Evolutionary conservation across 2,329 filamentous ascomycete species (phyloP).

Genomic region (Metarhizium anisopliae): DNA sequence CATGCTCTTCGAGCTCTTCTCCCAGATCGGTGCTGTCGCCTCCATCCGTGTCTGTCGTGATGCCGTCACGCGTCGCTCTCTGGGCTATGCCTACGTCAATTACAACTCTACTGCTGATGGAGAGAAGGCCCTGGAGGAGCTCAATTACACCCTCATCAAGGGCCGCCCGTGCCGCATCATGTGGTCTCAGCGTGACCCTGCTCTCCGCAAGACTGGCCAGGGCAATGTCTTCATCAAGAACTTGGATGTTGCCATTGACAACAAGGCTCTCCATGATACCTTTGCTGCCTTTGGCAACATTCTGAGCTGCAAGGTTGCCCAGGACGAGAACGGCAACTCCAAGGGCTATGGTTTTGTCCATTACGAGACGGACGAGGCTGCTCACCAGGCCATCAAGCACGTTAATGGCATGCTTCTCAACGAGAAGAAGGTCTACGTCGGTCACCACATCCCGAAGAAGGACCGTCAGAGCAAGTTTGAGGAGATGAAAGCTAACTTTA

Average conservation of each 20-base stretch:
- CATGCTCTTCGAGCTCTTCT: slow-evolving; percentile 99
- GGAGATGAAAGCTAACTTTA: slow-evolving; percentile 99
- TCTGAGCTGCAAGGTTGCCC: slow-evolving; percentile 97
- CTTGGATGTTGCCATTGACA: slow-evolving; percentile 95
- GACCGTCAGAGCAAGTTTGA: slow-evolving; percentile 99
- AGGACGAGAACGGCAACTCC: slow-evolving; percentile 93
- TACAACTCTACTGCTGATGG: slow-evolving; percentile 97
- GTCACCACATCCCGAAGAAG: slow-evolving; percentile 99
- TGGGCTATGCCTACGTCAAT: slow-evolving; percentile 99
- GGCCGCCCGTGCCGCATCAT: slow-evolving; percentile 98
- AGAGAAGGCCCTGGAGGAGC: slow-evolving; percentile 96
- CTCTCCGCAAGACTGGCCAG: slow-evolving; percentile 97
- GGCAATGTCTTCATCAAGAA: slow-evolving; percentile 99
- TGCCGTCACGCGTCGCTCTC: slow-evolving; percentile 93
- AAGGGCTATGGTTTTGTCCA: slow-evolving; percentile 99
- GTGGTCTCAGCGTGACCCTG: slow-evolving; percentile 99
- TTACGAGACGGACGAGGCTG: slow-evolving; percentile 98
- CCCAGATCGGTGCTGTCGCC: slow-evolving; percentile 95
- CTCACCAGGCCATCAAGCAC: slow-evolving; percentile 95
- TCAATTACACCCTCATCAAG: slow-evolving; percentile 99
- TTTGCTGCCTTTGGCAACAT: slow-evolving; percentile 99
- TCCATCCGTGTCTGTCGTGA: slow-evolving; percentile 99
- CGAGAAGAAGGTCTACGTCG: slow-evolving; percentile 99
- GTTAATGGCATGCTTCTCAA: slow-evolving; percentile 99
- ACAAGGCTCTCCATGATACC: slow-evolving; percentile 99